These are phyloP conservation scores for Rostrohypoxylon terebratum DNA, from an alignment of 495 filamentous ascomycete species.

Conservation along the genomic window DNA sequence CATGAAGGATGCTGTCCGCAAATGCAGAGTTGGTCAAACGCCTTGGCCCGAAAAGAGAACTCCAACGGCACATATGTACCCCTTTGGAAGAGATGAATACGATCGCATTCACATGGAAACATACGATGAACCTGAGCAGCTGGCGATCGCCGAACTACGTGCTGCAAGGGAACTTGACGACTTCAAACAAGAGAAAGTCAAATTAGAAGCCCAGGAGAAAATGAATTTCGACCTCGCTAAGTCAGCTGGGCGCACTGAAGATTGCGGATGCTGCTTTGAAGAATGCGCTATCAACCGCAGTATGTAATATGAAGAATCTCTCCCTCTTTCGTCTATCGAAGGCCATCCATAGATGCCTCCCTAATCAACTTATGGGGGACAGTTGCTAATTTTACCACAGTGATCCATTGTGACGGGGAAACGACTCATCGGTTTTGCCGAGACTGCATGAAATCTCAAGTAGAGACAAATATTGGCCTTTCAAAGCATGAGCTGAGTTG, in stretches of 20 bases:
- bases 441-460: constrained; percentile 70
- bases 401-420: constrained; percentile 72
- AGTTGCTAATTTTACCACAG: background rate
- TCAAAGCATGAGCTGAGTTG: constrained; percentile 69
- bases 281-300: constrained; percentile 72
- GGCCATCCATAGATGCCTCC: too few species aligned
- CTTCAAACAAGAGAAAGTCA: constrained; percentile 28
- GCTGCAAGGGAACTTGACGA: constrained; percentile 42
- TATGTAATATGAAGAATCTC: background rate
- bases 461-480: constrained; percentile 74
- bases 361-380: background rate
- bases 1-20: constrained; percentile 43
- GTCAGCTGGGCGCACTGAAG: constrained; percentile 62
- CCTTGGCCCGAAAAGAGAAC: constrained; percentile 45
- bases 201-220: constrained; percentile 54
- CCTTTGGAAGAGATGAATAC: constrained; percentile 20
- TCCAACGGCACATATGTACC: background rate
- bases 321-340: background rate
- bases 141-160: constrained; percentile 48
- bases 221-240: constrained; percentile 59
- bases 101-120: constrained; percentile 12
- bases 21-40: constrained; percentile 10
- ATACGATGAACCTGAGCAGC: constrained; percentile 24
- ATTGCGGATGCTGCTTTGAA: constrained; percentile 78
- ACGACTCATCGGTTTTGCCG: constrained; percentile 71